Base-by-base conservation (phyloP, 2,329 filamentous ascomycete genomes). In the Paecilomyces sp. region DNA sequence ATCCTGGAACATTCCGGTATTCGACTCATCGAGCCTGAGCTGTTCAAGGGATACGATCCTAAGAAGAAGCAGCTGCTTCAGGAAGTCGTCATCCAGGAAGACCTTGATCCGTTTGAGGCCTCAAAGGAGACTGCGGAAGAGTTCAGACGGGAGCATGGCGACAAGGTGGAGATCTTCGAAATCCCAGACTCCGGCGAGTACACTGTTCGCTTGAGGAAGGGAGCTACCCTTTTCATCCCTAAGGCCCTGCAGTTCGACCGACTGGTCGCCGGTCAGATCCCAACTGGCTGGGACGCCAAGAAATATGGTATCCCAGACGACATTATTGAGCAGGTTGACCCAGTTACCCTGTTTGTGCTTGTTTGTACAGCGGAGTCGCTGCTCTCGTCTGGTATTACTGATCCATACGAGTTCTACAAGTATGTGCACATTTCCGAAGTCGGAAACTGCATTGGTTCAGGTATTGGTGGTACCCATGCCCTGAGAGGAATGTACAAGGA, bases 381-480 rank as follows among this genome's bases (percentile, higher is more conserved):
- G 7, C 83, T 99, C 57, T 89, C 91, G 31, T 89, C 91, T 63
- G 94, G 94, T 87, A 93, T 99, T 75, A 97, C 94, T 28, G 95
- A 99, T 73, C 95, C 94, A 22, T 99, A 97, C 73, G 94, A 99
- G 79, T 97, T 99, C 80, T 99, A 99, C 85, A 92, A 97, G 82
- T 99, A 99, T 71, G 92, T 99, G 64, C 94, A 99, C 76, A 87
- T 99, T 62, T 97, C 94, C 7, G 91, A 99, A 74, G 90, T 99
- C 57, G 94, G 94, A 76, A 99, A 99, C 84, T 97, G 93, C 73
- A 88, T 99, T 67, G 94, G 94, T 77, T 99, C 95, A 33, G 94
- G 95, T 83, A 96, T 99, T 81, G 94, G 94, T 84, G 95, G 94
- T 79, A 89, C 92, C 62, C 86, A 86, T 69, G 94, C 94, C 68